A percentile compares a stretch with the other conserved stretches of the same genome.
Evolutionary conservation across 441 rosid genomes (phyloP).

Genomic region (Eruca vesicaria): DNA sequence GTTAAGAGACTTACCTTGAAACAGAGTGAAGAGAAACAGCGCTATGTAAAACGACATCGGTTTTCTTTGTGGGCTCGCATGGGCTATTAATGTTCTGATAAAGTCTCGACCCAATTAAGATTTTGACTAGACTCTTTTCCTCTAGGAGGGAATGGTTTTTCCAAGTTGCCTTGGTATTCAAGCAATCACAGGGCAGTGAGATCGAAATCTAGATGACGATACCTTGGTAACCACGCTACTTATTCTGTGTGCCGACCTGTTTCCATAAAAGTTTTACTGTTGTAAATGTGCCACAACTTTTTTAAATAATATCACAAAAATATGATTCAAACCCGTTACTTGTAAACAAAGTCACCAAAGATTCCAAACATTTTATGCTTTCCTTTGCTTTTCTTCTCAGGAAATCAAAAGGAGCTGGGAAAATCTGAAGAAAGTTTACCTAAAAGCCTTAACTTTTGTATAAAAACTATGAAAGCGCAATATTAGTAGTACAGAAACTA

Average conservation of each 20-base stretch:
- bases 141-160: too few species aligned
- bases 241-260: neutral
- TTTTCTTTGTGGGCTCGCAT: neutral
- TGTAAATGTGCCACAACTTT: neutral
- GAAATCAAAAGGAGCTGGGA: neutral
- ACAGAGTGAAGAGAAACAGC: neutral
- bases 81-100: neutral
- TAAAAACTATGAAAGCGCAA: too few species aligned
- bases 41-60: neutral
- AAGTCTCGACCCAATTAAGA: neutral
- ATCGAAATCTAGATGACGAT: neutral
- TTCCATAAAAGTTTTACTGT: neutral
- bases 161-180: neutral
- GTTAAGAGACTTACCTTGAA: too few species aligned
- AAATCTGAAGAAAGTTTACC: constrained; percentile 42
- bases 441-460: constrained; percentile 39
- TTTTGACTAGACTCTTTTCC: too few species aligned
- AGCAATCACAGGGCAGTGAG: neutral
- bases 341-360: constrained; percentile 4
- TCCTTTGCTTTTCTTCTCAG: constrained; percentile 34
- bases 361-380: constrained; percentile 49
- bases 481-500: too few species aligned
- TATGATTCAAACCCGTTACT: neutral
- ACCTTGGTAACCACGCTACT: neutral
- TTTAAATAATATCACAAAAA: neutral